These are phyloP conservation scores for Linnemannia hyalina DNA, from an alignment of 192 early-diverging fungal genomes.

Conservation along the genomic window DNA sequence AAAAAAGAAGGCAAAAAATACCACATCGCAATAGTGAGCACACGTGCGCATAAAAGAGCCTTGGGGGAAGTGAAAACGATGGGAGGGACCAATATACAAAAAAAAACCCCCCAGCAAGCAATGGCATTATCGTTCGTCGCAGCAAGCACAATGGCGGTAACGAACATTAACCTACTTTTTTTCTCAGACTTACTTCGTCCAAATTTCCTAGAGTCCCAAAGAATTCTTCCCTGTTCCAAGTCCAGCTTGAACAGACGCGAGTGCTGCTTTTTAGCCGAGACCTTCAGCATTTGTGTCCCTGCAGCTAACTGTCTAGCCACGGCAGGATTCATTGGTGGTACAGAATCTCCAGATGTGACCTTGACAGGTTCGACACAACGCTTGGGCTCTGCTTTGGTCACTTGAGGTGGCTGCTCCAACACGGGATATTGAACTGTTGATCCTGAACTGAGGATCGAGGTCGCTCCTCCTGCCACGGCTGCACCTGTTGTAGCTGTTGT, in stretches of 20 bases:
- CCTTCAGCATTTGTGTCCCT: slow-evolving; percentile 56
- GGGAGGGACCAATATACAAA: not conserved
- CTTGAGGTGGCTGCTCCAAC: slow-evolving; percentile 2
- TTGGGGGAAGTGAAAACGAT: not conserved
- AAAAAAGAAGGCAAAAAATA: slow-evolving; percentile 2
- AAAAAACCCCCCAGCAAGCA: not conserved
- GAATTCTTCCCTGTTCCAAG: slow-evolving; percentile 55
- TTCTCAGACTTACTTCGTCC: slow-evolving; percentile 49
- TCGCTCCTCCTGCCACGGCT: not conserved
- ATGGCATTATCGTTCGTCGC: slow-evolving; percentile 7
- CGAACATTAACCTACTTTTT: slow-evolving; percentile 1
- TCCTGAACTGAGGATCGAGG: too few species aligned
- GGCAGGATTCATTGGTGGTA: slow-evolving; percentile 13
- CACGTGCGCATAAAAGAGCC: not conserved
- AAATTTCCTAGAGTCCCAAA: slow-evolving; percentile 63
- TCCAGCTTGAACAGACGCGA: slow-evolving; percentile 57
- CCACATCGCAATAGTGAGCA: not conserved
- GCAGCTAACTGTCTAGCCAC: slow-evolving; percentile 30
- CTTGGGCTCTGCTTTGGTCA: not conserved
- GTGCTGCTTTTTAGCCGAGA: slow-evolving; percentile 59
- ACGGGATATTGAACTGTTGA: not conserved
- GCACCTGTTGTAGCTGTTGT: not conserved
- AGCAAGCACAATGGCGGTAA: not conserved
- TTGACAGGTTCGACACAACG: not conserved
- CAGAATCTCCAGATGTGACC: slow-evolving; percentile 3